Evolutionary conservation across 2,329 filamentous ascomycete genomes (phyloP), one percentile per base, ranked within the genome.

Genomic region (Bipolaris sorokiniana): DNA sequence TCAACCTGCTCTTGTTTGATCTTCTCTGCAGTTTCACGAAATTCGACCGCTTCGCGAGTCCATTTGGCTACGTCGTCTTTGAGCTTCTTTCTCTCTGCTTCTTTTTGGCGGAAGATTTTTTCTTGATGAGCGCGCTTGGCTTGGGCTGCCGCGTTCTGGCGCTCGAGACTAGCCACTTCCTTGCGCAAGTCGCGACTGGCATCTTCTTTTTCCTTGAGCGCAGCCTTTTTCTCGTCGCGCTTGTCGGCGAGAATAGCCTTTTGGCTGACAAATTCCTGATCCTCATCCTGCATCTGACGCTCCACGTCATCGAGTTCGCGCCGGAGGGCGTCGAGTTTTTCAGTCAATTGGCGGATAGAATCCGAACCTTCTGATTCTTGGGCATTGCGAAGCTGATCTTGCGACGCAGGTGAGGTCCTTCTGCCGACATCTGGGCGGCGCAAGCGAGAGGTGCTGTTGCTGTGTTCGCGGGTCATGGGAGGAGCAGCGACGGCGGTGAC

Each of bases 121-220:
- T 97, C 91, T 70, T 91, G 90, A 70, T 93, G 91, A 0, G 85
- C 83, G 66, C 89, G 90, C 58, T 90, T 89, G 62, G 89, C 90
- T 71, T 96, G 90, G 1, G 91, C 89, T 4, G 87, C 84, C 46
- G 92, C 87, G 80, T 96, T 97, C 63, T 90, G 83, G 51, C 91
- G 87, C 74, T 96, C 92, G 5, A 93, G 86, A 44, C 86, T 86
- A 50, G 91, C 88, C 51, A 96, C 88, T 71, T 94, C 89, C 61
- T 89, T 89, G 69, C 90, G 91, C 51, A 97, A 78, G 70, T 92
- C 92, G 42, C 91, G 88, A 47, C 92, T 97, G 48, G 88, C 90
- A 69, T 96, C 92, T 63, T 98, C 94, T 75, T 96, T 97, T 70
- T 96, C 91, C 73, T 91, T 95, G 51, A 95, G 82, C 18, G 88